Conservation (phyloP, 2,329 filamentous ascomycete genomes). For the Apiospora aurea region DNA sequence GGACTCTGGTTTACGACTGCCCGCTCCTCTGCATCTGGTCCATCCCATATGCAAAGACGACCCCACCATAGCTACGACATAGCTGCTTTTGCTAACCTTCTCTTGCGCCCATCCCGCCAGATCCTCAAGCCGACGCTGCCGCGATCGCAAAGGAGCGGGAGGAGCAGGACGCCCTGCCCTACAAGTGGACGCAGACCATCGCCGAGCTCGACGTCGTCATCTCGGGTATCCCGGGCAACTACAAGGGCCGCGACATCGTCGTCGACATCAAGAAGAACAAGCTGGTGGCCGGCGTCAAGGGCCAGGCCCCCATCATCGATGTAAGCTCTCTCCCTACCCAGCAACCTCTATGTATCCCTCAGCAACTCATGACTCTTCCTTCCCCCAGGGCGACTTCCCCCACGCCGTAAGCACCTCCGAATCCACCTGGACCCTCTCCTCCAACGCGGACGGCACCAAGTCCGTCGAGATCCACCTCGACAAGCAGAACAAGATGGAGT, state of each 20-base stretch:
- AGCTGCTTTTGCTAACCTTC: neutral
- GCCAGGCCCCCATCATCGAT: constrained; percentile 82
- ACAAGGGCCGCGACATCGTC: constrained; percentile 84
- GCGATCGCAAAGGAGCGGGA: constrained; percentile 75
- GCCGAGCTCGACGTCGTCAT: constrained; percentile 83
- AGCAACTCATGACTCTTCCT: constrained; percentile 25
- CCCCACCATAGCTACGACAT: constrained; percentile 14
- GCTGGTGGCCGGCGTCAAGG: constrained; percentile 84
- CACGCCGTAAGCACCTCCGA: constrained; percentile 83
- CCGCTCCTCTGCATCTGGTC: neutral
- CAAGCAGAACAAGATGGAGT: constrained; percentile 96
- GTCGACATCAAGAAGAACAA: constrained; percentile 82
- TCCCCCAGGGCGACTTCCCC: constrained; percentile 78
- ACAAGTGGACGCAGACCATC: constrained; percentile 97
- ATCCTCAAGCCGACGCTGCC: constrained; percentile 64
- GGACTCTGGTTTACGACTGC: neutral
- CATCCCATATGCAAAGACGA: neutral
- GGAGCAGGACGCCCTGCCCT: constrained; percentile 90
- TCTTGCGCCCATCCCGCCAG: constrained; percentile 41
- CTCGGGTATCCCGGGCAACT: constrained; percentile 74
- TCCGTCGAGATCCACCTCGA: constrained; percentile 84
- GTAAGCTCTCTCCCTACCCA: constrained; percentile 54
- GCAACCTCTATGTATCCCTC: neutral
- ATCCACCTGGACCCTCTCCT: constrained; percentile 90
- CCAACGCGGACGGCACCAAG: constrained; percentile 72